These are phyloP conservation scores for Trypanosoma mega DNA, from an alignment of 208 protist genomes.

Conservation along the genomic window DNA sequence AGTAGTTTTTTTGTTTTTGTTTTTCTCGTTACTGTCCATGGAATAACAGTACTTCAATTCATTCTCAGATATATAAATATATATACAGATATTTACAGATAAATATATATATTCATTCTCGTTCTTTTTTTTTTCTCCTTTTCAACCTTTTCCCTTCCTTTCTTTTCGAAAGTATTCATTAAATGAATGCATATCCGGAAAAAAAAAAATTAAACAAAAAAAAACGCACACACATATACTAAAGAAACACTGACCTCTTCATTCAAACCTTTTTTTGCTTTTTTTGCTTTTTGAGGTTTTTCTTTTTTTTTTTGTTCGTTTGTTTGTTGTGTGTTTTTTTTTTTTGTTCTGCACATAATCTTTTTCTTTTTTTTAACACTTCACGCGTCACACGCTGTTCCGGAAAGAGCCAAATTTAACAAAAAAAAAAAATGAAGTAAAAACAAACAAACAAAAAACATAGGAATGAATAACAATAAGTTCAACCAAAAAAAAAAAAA, in stretches of 20 bases:
- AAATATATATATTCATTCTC: background rate
- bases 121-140: background rate
- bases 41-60: too few relatives aligned
- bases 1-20: too few relatives aligned
- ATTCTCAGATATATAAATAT: background rate
- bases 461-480: background rate
- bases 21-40: too few relatives aligned
- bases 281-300: background rate
- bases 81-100: background rate
- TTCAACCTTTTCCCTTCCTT: too few relatives aligned
- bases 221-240: slow-evolving; percentile 4
- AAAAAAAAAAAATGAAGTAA: too few relatives aligned
- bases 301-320: background rate
- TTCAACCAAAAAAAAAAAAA: background rate
- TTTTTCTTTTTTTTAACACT: background rate
- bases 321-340: too few relatives aligned
- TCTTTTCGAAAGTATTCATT: too few relatives aligned
- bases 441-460: background rate
- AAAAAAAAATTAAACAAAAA: slow-evolving; percentile 1
- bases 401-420: too few relatives aligned
- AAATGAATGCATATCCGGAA: background rate
- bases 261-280: background rate
- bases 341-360: background rate
- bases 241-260: background rate
- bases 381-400: background rate